Conservation (phyloP, 108 stramenopile genomes). For the Cyclotella kingstonii region DNA sequence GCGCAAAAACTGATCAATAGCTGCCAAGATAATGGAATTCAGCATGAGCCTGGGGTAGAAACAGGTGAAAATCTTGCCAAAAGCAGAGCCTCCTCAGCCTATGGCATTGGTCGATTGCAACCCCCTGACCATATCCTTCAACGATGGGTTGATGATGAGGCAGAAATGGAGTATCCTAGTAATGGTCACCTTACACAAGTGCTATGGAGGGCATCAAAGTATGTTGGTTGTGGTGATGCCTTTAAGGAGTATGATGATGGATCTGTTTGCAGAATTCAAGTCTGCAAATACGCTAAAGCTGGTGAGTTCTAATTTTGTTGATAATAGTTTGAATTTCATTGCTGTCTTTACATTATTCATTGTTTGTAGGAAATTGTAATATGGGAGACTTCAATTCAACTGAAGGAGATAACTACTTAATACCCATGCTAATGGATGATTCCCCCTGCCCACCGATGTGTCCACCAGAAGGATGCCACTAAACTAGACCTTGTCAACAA, state of each 20-base stretch:
- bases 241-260: slow-evolving; percentile 23
- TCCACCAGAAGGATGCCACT: slow-evolving; percentile 35
- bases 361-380: too few relatives aligned
- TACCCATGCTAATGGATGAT: slow-evolving; percentile 31
- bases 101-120: slow-evolving; percentile 13
- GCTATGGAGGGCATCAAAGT: slow-evolving; percentile 26
- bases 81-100: background rate
- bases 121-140: slow-evolving; percentile 31
- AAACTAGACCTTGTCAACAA: too few relatives aligned
- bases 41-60: slow-evolving; percentile 13
- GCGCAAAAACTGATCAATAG: slow-evolving; percentile 14
- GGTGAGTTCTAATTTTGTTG: too few relatives aligned
- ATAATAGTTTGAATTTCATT: too few relatives aligned
- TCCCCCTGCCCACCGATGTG: slow-evolving; percentile 20
- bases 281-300: slow-evolving; percentile 29
- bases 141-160: slow-evolving; percentile 34
- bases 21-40: slow-evolving; percentile 16
- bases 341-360: too few relatives aligned
- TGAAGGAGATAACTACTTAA: slow-evolving; percentile 25
- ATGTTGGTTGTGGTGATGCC: slow-evolving; percentile 36
- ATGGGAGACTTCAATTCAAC: slow-evolving; percentile 21
- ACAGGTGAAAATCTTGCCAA: slow-evolving; percentile 34
- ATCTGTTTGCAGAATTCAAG: slow-evolving; percentile 28
- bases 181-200: slow-evolving; percentile 35
- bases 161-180: slow-evolving; percentile 4